Conservation (phyloP, 2,329 filamentous ascomycete genomes). For the Venturia effusa region DNA sequence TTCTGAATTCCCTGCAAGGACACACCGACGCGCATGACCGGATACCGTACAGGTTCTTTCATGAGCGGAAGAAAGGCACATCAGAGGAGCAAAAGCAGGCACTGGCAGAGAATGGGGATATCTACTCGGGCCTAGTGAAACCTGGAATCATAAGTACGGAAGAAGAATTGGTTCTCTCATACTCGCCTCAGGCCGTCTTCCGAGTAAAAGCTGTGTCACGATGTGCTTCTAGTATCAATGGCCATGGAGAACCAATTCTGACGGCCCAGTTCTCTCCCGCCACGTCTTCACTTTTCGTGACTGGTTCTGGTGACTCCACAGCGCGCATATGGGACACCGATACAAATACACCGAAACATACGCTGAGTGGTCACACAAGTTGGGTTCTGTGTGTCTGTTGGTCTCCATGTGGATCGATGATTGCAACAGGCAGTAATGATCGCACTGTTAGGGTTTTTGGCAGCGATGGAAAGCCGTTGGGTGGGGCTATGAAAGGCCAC, state of each 20-base stretch:
- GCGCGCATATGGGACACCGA: slow-evolving; percentile 86
- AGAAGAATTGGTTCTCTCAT: slow-evolving; percentile 51
- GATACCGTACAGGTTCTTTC: slow-evolving; percentile 57
- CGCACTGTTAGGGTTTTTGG: slow-evolving; percentile 88
- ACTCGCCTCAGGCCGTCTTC: slow-evolving; percentile 82
- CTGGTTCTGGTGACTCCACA: slow-evolving; percentile 82
- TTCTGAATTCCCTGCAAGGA: slow-evolving; percentile 75
- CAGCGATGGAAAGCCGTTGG: slow-evolving; percentile 62
- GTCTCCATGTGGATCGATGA: slow-evolving; percentile 68
- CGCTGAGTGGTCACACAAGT: slow-evolving; percentile 73
- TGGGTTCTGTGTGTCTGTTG: slow-evolving; percentile 86
- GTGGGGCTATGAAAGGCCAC: slow-evolving; percentile 69
- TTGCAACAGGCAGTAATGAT: slow-evolving; percentile 90
- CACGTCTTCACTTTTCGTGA: slow-evolving; percentile 67
- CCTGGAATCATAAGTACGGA: slow-evolving; percentile 42
- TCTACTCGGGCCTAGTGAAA: slow-evolving; percentile 30
- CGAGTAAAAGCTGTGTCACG: slow-evolving; percentile 84
- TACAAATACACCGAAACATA: slow-evolving; percentile 79
- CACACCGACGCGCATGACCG: slow-evolving; percentile 47
- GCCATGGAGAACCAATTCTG: slow-evolving; percentile 86
- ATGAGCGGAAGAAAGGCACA: slow-evolving; percentile 32
- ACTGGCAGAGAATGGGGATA: slow-evolving; percentile 34
- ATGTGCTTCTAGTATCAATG: slow-evolving; percentile 77
- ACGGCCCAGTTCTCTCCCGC: slow-evolving; percentile 76
- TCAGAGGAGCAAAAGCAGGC: slow-evolving; percentile 21